Percentiles rank a stretch among this genome's conserved stretches.
phyloP scores from a whole-genome alignment of 2,329 filamentous ascomycete genomes.

The Paraphoma sp. region DNA sequence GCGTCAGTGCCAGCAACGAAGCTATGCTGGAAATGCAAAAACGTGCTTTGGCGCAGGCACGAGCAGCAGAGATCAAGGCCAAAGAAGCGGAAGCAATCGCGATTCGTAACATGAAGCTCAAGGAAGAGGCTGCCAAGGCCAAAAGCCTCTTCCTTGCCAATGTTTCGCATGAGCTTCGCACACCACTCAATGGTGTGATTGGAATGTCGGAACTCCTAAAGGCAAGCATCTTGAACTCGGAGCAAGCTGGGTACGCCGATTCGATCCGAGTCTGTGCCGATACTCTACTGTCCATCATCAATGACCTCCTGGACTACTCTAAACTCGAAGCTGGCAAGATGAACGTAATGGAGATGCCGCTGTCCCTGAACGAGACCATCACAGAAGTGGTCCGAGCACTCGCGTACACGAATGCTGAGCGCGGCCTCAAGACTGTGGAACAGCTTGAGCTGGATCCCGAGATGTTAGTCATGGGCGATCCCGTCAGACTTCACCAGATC shows the following conservation, averaged over 20 bases:
- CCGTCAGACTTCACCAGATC: conserved; percentile 59
- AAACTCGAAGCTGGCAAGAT: conserved; percentile 62
- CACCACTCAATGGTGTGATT: conserved; percentile 62
- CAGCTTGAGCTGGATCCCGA: conserved; percentile 62
- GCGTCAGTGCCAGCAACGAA: conserved; percentile 78
- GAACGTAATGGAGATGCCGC: conserved; percentile 65
- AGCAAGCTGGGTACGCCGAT: conserved; percentile 69
- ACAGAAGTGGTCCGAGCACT: conserved; percentile 69
- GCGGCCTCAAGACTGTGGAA: conserved; percentile 65
- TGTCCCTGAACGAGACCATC: conserved; percentile 64
- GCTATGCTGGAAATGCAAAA: conserved; percentile 81
- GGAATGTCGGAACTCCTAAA: conserved; percentile 68
- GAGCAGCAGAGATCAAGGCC: conserved; percentile 76
- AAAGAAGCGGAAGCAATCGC: conserved; percentile 79
- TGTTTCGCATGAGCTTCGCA: conserved; percentile 64
- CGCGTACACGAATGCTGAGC: conserved; percentile 68
- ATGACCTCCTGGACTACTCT: conserved; percentile 60
- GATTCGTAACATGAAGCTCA: conserved; percentile 78
- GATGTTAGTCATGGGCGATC: conserved; percentile 59
- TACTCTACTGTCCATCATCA: conserved; percentile 60
- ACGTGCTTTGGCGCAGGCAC: conserved; percentile 73
- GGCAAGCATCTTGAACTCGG: conserved; percentile 60
- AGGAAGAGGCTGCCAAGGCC: conserved; percentile 82
- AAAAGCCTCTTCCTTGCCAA: conserved; percentile 76
- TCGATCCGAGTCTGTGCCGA: conserved; percentile 70